phyloP scores from a whole-genome alignment of 1,139 yeast species.

The Yamadazyma trypodendri region DNA sequence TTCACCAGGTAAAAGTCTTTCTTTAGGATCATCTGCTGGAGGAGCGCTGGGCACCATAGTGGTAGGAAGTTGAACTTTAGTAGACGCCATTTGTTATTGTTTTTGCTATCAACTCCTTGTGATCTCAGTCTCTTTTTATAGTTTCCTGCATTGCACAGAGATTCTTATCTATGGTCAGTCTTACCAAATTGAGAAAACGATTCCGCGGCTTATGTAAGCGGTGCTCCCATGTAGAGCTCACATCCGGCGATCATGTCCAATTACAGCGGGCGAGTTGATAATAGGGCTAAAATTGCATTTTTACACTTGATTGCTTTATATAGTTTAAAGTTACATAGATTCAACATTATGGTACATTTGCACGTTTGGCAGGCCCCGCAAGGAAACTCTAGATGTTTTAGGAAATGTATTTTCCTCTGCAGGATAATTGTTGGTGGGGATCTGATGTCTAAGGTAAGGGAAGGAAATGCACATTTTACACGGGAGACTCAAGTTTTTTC shows the following conservation, averaged over 20 bases:
- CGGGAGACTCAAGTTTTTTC: conserved; percentile 15
- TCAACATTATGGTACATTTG: background rate
- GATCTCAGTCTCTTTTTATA: conserved; percentile 1
- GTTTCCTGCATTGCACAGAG: background rate
- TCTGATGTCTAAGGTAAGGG: background rate
- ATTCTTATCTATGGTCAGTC: conserved; percentile 13
- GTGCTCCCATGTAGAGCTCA: no score
- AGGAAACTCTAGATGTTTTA: background rate
- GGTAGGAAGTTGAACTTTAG: conserved; percentile 13
- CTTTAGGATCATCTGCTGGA: conserved; percentile 21
- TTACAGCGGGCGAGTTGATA: background rate
- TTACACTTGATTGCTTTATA: conserved; percentile 1
- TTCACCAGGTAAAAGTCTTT: conserved; percentile 35
- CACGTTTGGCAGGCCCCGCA: no score
- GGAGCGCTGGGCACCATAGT: conserved; percentile 23
- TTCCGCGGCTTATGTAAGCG: conserved; percentile 4
- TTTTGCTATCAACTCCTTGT: no score
- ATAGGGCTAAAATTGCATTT: background rate
- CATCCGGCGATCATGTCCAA: background rate
- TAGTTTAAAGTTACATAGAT: conserved; percentile 4
- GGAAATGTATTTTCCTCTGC: background rate
- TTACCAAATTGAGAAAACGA: conserved; percentile 9
- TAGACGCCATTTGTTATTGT: conserved; percentile 5
- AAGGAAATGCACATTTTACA: no score
- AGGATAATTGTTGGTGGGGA: background rate